Percentiles rank a stretch among this genome's conserved stretches.
These are phyloP conservation scores for Chenopodium album DNA, from an alignment of 148 eudicot species.

Conservation along the genomic window DNA sequence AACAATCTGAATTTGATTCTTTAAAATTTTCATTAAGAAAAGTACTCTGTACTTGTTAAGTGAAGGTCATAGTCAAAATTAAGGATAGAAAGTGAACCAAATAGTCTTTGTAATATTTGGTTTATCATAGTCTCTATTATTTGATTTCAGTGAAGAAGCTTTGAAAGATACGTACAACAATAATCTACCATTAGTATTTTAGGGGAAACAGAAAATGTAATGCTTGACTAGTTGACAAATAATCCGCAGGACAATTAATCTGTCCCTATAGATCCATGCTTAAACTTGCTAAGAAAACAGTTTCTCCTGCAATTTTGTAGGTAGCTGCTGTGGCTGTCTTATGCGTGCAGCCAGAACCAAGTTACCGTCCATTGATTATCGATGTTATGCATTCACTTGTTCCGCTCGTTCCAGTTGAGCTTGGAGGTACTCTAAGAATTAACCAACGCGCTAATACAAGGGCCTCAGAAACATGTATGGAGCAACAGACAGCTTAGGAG, in stretches of 20 bases:
- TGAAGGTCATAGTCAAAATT: background rate
- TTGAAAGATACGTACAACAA: background rate
- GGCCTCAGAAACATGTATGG: background rate
- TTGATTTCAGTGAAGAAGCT: background rate
- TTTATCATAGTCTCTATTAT: no score
- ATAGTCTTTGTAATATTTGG: no score
- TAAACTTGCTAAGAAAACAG: background rate
- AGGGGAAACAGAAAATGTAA: background rate
- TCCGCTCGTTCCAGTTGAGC: constrained; percentile 79
- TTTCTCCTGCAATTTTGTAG: constrained; percentile 30
- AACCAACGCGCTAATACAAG: constrained; percentile 21
- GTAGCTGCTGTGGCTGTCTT: constrained; percentile 93
- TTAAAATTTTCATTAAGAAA: no score
- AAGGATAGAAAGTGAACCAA: background rate
- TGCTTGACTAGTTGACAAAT: background rate
- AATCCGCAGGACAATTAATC: background rate
- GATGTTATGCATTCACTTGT: constrained; percentile 83
- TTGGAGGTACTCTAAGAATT: constrained; percentile 72
- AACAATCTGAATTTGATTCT: background rate
- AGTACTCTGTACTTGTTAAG: background rate
- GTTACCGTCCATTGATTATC: constrained; percentile 81
- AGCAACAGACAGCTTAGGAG: constrained; percentile 17
- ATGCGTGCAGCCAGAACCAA: constrained; percentile 92
- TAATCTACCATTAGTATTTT: background rate
- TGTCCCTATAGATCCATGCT: background rate